Evolutionary conservation across 1,139 yeast genomes (phyloP).

Genomic region (Candida sojae): DNA sequence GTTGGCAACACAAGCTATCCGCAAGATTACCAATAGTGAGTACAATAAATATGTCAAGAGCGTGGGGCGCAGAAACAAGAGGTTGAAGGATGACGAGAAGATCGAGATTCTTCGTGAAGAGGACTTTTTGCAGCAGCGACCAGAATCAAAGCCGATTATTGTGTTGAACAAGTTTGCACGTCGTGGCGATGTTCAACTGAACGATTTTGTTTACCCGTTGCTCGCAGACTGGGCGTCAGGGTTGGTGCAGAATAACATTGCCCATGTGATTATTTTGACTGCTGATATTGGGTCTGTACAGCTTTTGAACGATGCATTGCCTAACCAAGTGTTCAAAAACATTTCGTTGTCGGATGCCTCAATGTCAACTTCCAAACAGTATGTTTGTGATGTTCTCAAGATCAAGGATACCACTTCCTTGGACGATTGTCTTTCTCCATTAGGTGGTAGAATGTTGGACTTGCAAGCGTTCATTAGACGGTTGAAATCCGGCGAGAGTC

Average conservation of each 20-base stretch:
- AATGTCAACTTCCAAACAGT: slow-evolving; percentile 65
- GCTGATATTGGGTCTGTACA: slow-evolving; percentile 81
- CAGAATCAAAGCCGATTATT: slow-evolving; percentile 84
- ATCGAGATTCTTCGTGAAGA: slow-evolving; percentile 60
- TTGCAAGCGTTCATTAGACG: slow-evolving; percentile 88
- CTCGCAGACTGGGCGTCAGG: slow-evolving; percentile 89
- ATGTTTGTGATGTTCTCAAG: slow-evolving; percentile 63
- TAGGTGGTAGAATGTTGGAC: slow-evolving; percentile 96
- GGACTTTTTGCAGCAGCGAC: slow-evolving; percentile 81
- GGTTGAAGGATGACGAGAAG: slow-evolving; percentile 13
- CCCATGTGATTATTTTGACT: slow-evolving; percentile 87
- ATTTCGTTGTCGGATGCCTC: slow-evolving; percentile 82
- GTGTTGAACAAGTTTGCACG: slow-evolving; percentile 73
- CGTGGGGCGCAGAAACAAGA: slow-evolving; percentile 18
- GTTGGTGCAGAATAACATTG: slow-evolving; percentile 73
- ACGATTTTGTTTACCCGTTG: slow-evolving; percentile 71
- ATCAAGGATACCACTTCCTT: slow-evolving; percentile 33
- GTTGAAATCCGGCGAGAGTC: slow-evolving; percentile 82
- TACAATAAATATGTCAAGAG: slow-evolving; percentile 34
- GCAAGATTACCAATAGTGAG: slow-evolving; percentile 58
- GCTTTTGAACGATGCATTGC: slow-evolving; percentile 67
- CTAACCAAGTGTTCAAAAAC: slow-evolving; percentile 83
- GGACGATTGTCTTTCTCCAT: slow-evolving; percentile 63
- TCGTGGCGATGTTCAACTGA: slow-evolving; percentile 50
- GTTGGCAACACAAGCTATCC: slow-evolving; percentile 70